Base-by-base conservation (phyloP, 2,329 filamentous ascomycete species). In the Aspergillus sp. region DNA sequence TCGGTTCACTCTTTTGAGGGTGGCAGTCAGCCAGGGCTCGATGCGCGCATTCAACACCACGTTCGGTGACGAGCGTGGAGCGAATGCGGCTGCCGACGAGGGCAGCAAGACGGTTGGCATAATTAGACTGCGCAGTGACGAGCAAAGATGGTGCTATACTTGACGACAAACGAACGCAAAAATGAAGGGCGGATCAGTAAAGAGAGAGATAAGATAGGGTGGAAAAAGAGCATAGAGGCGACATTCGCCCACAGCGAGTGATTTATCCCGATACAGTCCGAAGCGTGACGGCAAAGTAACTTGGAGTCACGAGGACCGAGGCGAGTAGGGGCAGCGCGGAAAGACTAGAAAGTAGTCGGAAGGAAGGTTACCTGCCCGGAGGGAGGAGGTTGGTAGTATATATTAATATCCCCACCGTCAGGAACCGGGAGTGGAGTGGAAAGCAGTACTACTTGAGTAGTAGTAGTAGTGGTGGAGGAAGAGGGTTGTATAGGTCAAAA, bases 41-140 rank as follows among this genome's bases (percentile, higher is more conserved):
- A 96, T 88, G 82, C 95, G 96, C 76, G 89, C 90, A 73, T 89
- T 91, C 72, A 99, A 84, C 62, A 99, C 95, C 69, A 99, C 91
- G 76, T 96, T 98, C 78, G 96, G 94, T 25, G 91, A 92, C 52
- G 92, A 92, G 73, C 95, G 87, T 70, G 94, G 94, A 71, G 94
- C 94, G 82, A 98, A 99, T 73, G 95, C 94, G 64, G 93, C 92
- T 68, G 95, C 95, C 72, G 95, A 98, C 65, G 94, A 94, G 70
- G 95, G 95, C 71, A 99, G 84, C 77, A 99, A 84, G 84, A 95
- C 90, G 73, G 92, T 90, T 76, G 92, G 92, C 95, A 98, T 98
- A 76, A 76, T 84, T 76, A 73, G 66, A 69, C 80, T 82, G 86
- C 81, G 82, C 82, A 76, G 78, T 81, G 83, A 45, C 53, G 76